Percentiles rank a stretch among this genome's conserved stretches.
Evolutionary conservation across 108 stramenopile species (phyloP).

Genomic region (Chaetoceros tenuissimus): DNA sequence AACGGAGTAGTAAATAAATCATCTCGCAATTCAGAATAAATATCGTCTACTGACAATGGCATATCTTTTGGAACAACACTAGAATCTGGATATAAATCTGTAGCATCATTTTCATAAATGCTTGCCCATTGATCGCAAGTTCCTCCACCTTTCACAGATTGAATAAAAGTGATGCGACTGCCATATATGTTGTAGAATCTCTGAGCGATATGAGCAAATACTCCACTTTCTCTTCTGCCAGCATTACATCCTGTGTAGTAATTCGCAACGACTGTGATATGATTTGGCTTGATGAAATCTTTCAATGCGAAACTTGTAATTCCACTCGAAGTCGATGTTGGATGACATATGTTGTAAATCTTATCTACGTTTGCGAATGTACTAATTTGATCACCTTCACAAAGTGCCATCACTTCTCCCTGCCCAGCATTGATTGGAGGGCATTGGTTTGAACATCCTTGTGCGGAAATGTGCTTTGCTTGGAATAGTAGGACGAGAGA

Average conservation of each 20-base stretch:
- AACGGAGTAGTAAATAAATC: constrained; percentile 35
- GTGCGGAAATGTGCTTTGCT: no score
- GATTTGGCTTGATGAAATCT: background rate
- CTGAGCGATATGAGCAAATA: constrained; percentile 35
- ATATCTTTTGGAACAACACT: constrained; percentile 14
- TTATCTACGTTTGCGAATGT: background rate
- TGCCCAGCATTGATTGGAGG: constrained; percentile 10
- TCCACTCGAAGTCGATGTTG: background rate
- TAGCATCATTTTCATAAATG: constrained; percentile 31
- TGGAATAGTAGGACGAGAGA: no score
- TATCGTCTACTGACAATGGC: constrained; percentile 30
- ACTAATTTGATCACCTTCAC: constrained; percentile 8
- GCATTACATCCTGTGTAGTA: constrained; percentile 45
- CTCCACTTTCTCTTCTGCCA: constrained; percentile 32
- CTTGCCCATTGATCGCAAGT: constrained; percentile 27
- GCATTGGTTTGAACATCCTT: constrained; percentile 8
- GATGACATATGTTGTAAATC: constrained; percentile 7
- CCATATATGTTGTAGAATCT: constrained; percentile 18
- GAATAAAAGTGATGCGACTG: constrained; percentile 20
- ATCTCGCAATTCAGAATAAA: constrained; percentile 19
- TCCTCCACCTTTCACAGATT: constrained; percentile 35
- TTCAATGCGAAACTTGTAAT: constrained; percentile 5
- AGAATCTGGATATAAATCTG: constrained; percentile 13
- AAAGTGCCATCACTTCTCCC: constrained; percentile 5
- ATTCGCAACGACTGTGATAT: constrained; percentile 29